A percentile compares a stretch with the other conserved stretches of the same genome.
Evolutionary conservation across 495 filamentous ascomycete genomes (phyloP).

Genomic region (Hyaloscypha finlandica): DNA sequence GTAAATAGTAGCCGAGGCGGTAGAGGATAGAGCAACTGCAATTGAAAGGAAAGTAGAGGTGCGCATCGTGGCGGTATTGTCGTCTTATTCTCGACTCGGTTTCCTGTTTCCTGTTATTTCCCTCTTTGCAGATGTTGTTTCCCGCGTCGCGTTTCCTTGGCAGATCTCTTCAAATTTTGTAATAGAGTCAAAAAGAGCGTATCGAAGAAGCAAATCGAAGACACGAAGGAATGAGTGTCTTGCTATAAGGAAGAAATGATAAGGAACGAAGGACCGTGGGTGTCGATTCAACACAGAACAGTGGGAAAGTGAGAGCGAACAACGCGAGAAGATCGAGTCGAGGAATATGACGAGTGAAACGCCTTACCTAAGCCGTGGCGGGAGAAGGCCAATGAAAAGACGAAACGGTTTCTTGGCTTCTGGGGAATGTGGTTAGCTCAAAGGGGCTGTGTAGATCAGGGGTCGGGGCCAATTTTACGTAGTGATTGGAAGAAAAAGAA

Average conservation of each 20-base stretch:
- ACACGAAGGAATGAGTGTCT: constrained; percentile 11
- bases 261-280: background rate
- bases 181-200: background rate
- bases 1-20: constrained; percentile 43
- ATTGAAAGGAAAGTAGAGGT: constrained; percentile 17
- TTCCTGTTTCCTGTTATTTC: background rate
- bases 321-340: background rate
- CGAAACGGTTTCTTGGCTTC: background rate
- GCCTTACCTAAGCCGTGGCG: background rate
- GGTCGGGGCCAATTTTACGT: too few relatives aligned
- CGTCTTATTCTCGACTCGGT: background rate
- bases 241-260: constrained; percentile 3
- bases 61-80: constrained; percentile 15
- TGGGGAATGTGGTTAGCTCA: background rate
- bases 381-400: background rate
- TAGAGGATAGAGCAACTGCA: background rate
- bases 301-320: background rate
- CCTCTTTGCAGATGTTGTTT: background rate
- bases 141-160: constrained; percentile 2
- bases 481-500: too few relatives aligned
- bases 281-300: background rate
- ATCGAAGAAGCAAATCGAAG: constrained; percentile 8
- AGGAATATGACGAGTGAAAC: background rate
- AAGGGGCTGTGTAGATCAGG: background rate
- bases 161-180: background rate